Conservation (phyloP, 2,329 filamentous ascomycete species). For the Hansfordia pulvinata region DNA sequence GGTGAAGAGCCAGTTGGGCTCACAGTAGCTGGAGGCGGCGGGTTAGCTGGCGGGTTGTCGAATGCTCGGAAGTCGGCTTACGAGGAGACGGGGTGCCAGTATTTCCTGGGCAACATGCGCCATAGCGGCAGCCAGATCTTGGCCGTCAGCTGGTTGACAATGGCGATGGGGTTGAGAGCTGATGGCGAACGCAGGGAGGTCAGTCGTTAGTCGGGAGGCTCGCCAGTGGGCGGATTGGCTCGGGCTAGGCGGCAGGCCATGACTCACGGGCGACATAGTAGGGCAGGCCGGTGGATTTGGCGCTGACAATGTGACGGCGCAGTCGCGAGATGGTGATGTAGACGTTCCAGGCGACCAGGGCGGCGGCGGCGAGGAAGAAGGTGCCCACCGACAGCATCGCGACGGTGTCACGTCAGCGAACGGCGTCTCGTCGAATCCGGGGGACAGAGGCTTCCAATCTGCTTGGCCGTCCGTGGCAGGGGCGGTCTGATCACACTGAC, state of each 20-base stretch:
- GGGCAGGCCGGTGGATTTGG: constrained; percentile 34
- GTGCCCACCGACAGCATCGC: too few species aligned
- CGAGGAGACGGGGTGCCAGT: constrained; percentile 46
- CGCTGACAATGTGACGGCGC: constrained; percentile 30
- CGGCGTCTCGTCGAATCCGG: too few species aligned
- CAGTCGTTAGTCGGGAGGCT: too few species aligned
- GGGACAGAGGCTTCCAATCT: too few species aligned
- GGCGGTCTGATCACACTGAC: too few species aligned
- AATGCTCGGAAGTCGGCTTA: constrained; percentile 21
- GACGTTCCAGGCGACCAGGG: too few species aligned
- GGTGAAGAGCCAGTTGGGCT: constrained; percentile 46
- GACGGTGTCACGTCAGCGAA: too few species aligned
- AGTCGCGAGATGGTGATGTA: constrained; percentile 20
- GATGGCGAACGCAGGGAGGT: constrained; percentile 2
- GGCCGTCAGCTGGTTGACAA: constrained; percentile 41
- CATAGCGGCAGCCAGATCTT: constrained; percentile 41
- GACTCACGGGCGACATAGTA: too few species aligned
- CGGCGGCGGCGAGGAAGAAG: too few species aligned
- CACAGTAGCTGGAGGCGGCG: constrained; percentile 29
- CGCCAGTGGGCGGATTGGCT: too few species aligned
- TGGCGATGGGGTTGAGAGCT: constrained; percentile 36
- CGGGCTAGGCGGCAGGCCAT: too few species aligned
- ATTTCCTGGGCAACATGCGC: constrained; percentile 35
- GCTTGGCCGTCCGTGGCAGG: too few species aligned
- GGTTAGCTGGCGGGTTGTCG: constrained; percentile 1